A percentile compares a stretch with the other conserved stretches of the same genome.
Evolutionary conservation across 495 filamentous ascomycete genomes (phyloP).

Genomic region (Ascobolus immersus): DNA sequence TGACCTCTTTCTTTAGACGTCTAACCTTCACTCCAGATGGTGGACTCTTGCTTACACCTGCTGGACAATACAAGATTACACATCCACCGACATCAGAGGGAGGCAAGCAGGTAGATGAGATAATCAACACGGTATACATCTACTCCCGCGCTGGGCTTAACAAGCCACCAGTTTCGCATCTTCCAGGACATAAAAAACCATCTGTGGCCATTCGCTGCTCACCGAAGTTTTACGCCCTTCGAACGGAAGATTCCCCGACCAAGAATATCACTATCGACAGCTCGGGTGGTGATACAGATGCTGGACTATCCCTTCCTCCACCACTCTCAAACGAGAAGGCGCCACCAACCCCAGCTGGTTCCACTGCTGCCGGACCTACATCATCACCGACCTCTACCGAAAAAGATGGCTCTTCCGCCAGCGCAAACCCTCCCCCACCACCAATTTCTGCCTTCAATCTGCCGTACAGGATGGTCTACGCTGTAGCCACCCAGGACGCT

Average conservation of each 20-base stretch:
- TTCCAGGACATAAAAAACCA: conserved; percentile 94
- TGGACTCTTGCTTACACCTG: conserved; percentile 81
- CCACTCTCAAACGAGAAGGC: conserved; percentile 53
- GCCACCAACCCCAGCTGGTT: conserved; percentile 45
- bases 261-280: conserved; percentile 88
- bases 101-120: conserved; percentile 48
- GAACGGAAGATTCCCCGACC: conserved; percentile 39
- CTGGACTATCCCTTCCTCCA: conserved; percentile 61
- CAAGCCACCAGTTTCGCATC: conserved; percentile 88
- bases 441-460: conserved; percentile 49
- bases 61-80: conserved; percentile 78
- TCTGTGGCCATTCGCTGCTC: conserved; percentile 92
- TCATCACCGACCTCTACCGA: conserved; percentile 15
- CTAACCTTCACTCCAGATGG: conserved; percentile 89
- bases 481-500: conserved; percentile 89
- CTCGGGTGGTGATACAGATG: conserved; percentile 58
- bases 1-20: conserved; percentile 90
- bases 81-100: conserved; percentile 40
- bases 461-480: conserved; percentile 86
- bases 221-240: conserved; percentile 60
- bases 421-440: conserved; percentile 25
- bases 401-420: conserved; percentile 23
- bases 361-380: conserved; percentile 22
- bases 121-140: conserved; percentile 94
- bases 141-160: conserved; percentile 93